Evolutionary conservation across 2,329 filamentous ascomycete species (phyloP).

Genomic region (Neofusicoccum ribis): DNA sequence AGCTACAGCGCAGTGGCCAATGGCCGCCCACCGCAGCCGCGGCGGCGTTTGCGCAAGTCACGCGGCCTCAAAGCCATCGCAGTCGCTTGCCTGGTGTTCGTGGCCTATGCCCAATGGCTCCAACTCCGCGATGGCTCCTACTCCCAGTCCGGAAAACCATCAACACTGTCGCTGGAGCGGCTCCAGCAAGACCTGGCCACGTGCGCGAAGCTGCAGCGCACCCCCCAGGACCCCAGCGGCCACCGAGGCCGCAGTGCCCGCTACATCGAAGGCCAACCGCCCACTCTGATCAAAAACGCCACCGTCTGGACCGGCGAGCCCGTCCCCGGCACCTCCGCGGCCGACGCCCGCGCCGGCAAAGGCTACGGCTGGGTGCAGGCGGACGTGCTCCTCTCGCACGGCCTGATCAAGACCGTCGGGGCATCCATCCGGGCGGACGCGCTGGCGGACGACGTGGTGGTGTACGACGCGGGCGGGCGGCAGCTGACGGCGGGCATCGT

Average conservation of each 20-base stretch:
- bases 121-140: constrained; percentile 25
- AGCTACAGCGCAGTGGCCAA: constrained; percentile 29
- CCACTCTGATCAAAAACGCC: constrained; percentile 66
- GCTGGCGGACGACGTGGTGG: constrained; percentile 50
- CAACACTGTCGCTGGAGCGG: constrained; percentile 51
- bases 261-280: constrained; percentile 58
- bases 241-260: constrained; percentile 61
- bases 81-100: constrained; percentile 25
- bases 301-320: constrained; percentile 68
- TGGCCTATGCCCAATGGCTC: constrained; percentile 23
- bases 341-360: constrained; percentile 58
- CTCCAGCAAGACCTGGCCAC: constrained; percentile 56
- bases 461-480: constrained; percentile 61
- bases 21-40: constrained; percentile 24
- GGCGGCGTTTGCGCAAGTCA: constrained; percentile 25
- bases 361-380: constrained; percentile 61
- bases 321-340: constrained; percentile 49
- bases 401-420: constrained; percentile 60
- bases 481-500: constrained; percentile 67
- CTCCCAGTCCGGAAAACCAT: constrained; percentile 17
- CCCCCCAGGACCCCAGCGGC: constrained; percentile 58
- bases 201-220: constrained; percentile 57
- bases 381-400: constrained; percentile 63
- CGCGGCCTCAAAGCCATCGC: constrained; percentile 23
- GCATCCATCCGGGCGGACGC: constrained; percentile 43